Evolutionary conservation across 306 rosid genomes (phyloP), one percentile per base, ranked within the genome.

Genomic region (Cicer arietinum): DNA sequence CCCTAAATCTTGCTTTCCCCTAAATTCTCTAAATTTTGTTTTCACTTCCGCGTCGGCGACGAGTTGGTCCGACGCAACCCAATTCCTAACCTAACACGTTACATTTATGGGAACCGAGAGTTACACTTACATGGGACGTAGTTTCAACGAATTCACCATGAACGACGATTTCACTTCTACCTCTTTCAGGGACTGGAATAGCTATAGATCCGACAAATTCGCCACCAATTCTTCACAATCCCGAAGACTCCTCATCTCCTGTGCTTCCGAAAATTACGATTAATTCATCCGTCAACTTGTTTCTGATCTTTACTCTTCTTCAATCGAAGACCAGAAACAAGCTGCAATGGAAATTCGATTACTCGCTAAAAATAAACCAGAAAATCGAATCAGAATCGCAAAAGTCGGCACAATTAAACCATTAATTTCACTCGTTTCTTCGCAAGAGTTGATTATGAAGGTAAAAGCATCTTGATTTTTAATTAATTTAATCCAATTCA

Each of bases 191-290:
- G 99, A 95, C 54, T 92, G 99, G 52, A 89, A 89, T 72, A 92
- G 99, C 74, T 98, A 95, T 69, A 84, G 96, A 89, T 95, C 99
- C 80, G 93, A 93, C 18, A 98, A 95, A 83, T 95, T 95, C 66
- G 81, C 86, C 14, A 42, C 96, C 18, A 77, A 85, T 8, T 86
- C 96, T 6, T 86, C 93, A 0, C 90, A 90, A 71, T 80, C 85
- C 54, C 91, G 96, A 6, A 80, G 85, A 7, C 84, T 94, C 10
- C 43, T 85, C 43, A 75, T 89, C 10, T 77, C 98, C 6, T 92
- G 98, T 52, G 84, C 96, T 10, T 46, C 96, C 5, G 99, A 90
- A 8, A 86, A 94, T 79, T 90, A 97, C 39, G 97, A 92, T 64
- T 96, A 92, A 6, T 71, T 90, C 30, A 89, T 89, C 75, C 90